These are phyloP conservation scores for Leccinum longicurvipes DNA, from an alignment of 768 basidiomycete genomes.

Conservation along the genomic window DNA sequence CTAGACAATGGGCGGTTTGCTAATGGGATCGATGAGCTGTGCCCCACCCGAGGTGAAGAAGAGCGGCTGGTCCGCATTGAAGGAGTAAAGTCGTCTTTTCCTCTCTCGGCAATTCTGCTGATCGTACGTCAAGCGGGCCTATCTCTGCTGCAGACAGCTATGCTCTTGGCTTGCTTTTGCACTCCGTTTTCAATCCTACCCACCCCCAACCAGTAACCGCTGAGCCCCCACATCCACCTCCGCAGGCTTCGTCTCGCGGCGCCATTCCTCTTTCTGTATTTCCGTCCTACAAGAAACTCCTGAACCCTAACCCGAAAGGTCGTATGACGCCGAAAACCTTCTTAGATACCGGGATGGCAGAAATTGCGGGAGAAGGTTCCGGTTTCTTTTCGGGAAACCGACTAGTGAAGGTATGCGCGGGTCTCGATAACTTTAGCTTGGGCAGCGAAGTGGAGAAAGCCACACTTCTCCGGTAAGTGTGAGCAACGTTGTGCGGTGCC, in stretches of 20 bases:
- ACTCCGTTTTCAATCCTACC: constrained; percentile 83
- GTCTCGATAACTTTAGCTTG: constrained; percentile 82
- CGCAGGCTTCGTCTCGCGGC: constrained; percentile 72
- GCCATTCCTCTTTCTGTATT: constrained; percentile 74
- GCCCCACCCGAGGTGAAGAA: constrained; percentile 88
- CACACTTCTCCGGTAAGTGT: constrained; percentile 58
- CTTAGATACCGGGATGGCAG: constrained; percentile 75
- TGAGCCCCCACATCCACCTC: constrained; percentile 74
- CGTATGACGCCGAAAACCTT: constrained; percentile 76
- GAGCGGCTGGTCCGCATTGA: constrained; percentile 75
- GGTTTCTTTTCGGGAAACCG: constrained; percentile 86
- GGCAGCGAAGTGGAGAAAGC: constrained; percentile 79
- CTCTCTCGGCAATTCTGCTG: neutral
- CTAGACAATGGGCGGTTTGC: constrained; percentile 63
- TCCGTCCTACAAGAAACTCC: constrained; percentile 77
- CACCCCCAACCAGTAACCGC: constrained; percentile 66
- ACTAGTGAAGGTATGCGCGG: constrained; percentile 79
- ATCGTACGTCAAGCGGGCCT: constrained; percentile 35
- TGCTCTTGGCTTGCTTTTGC: constrained; percentile 81
- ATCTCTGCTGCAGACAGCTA: constrained; percentile 80
- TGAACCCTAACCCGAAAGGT: constrained; percentile 84
- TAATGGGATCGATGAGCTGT: constrained; percentile 58
- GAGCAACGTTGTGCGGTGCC: neutral
- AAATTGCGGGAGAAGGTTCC: constrained; percentile 48
- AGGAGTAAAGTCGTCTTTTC: constrained; percentile 56